phyloP scores from a whole-genome alignment of 768 basidiomycete species.

The Hemileccinum impolitum region DNA sequence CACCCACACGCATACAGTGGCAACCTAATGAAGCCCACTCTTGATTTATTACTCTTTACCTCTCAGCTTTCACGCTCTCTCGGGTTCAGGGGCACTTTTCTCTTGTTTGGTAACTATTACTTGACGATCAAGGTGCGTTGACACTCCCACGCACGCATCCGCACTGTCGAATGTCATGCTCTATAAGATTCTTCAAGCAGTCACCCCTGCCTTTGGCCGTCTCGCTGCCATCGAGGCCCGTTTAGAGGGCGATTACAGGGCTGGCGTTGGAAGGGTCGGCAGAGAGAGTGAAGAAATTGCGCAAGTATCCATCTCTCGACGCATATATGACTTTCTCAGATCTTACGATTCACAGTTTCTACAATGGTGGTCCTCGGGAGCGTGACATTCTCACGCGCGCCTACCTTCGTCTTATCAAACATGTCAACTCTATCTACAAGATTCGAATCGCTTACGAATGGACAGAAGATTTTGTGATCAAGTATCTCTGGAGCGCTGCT shows the following conservation, averaged over 20 bases:
- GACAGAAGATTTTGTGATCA: conserved; percentile 97
- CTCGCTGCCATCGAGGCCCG: conserved; percentile 85
- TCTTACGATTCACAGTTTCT: conserved; percentile 57
- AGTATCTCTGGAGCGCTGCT: conserved; percentile 91
- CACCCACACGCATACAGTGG: conserved; percentile 48
- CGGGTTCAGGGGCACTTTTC: conserved; percentile 76
- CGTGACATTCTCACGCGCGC: conserved; percentile 75
- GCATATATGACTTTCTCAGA: neutral
- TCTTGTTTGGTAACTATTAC: conserved; percentile 83
- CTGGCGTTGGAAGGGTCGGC: conserved; percentile 81
- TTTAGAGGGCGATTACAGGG: conserved; percentile 87
- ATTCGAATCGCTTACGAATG: conserved; percentile 90
- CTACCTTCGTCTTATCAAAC: conserved; percentile 77
- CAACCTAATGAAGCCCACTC: conserved; percentile 87
- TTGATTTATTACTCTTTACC: conserved; percentile 90
- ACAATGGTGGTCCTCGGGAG: conserved; percentile 84
- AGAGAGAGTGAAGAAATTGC: conserved; percentile 93
- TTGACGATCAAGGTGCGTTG: conserved; percentile 56
- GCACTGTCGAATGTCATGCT: neutral
- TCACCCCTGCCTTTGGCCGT: conserved; percentile 90
- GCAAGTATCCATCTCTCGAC: conserved; percentile 39
- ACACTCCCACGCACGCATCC: no score
- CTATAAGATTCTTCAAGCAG: conserved; percentile 63
- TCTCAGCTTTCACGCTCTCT: conserved; percentile 85
- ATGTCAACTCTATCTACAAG: conserved; percentile 93